Percentiles rank a stretch among this genome's conserved stretches.
phyloP scores from a whole-genome alignment of 1,284 basidiomycete genomes.

The Puccinia brachypodii region DNA sequence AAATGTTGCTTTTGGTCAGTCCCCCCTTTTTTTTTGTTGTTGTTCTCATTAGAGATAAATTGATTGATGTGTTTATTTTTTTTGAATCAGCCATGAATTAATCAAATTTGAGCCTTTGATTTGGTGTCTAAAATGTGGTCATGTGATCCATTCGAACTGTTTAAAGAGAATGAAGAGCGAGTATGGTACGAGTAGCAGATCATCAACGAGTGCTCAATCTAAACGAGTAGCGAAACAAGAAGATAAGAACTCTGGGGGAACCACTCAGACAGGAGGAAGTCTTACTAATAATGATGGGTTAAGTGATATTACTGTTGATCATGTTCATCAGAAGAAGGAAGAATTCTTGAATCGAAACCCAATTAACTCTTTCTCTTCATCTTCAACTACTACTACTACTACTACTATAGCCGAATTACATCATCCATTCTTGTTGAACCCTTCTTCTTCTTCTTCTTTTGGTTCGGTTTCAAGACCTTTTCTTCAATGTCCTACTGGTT shows the following conservation, averaged over 20 bases:
- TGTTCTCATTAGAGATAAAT: not conserved
- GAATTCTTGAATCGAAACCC: not conserved
- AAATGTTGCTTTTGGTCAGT: slow-evolving; percentile 40
- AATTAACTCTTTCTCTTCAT: not conserved
- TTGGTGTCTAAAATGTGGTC: slow-evolving; percentile 33
- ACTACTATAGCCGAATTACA: not conserved
- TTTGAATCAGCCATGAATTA: slow-evolving; percentile 29
- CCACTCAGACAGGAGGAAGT: too few species aligned
- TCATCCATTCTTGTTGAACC: not conserved
- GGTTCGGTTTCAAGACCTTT: not conserved
- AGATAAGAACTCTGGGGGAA: too few species aligned
- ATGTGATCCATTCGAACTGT: slow-evolving; percentile 32
- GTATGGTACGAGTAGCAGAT: not conserved
- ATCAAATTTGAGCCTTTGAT: slow-evolving; percentile 32
- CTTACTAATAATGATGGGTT: too few species aligned
- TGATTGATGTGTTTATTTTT: not conserved
- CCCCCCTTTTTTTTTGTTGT: not conserved
- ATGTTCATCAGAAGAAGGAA: too few species aligned
- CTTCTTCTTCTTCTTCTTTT: not conserved
- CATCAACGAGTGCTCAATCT: not conserved
- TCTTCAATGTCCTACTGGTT: slow-evolving; percentile 30
- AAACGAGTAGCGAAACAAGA: not conserved
- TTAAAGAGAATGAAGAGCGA: not conserved
- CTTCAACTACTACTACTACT: not conserved
- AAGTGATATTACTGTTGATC: too few species aligned